Percentiles rank a stretch among this genome's conserved stretches.
Conservation (phyloP, 2,329 filamentous ascomycete genomes). For the Penicillium sumatraense region DNA sequence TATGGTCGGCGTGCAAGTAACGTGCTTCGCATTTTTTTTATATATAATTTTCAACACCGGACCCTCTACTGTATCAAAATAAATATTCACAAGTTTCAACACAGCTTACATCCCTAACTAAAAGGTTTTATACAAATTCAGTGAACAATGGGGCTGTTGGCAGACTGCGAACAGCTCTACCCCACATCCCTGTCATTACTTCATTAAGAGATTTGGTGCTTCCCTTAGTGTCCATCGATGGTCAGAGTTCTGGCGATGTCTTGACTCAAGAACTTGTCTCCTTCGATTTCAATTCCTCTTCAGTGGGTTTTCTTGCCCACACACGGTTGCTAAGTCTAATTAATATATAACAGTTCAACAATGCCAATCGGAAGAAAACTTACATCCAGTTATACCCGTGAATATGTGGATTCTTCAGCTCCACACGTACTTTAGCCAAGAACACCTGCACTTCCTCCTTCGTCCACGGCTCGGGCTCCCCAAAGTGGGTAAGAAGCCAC, state of each 20-base stretch:
- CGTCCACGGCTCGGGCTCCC: background rate
- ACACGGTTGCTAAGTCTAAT: background rate
- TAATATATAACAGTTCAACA: background rate
- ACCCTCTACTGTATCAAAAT: no score
- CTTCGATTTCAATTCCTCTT: background rate
- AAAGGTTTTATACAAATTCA: no score
- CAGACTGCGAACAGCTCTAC: no score
- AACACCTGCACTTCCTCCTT: background rate
- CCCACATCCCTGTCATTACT: no score
- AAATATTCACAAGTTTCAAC: no score
- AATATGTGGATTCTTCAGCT: background rate
- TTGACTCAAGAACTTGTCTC: background rate
- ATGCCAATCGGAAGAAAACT: background rate
- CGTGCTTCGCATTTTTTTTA: no score
- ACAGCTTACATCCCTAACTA: no score
- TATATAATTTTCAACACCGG: no score
- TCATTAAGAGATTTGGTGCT: no score
- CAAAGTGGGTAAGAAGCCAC: background rate
- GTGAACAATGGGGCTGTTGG: no score
- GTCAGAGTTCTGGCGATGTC: background rate
- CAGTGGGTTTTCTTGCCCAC: background rate
- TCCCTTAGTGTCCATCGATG: no score
- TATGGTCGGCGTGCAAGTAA: no score
- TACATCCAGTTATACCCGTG: slow-evolving; percentile 1
- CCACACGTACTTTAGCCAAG: background rate